Percentiles rank a stretch among this genome's conserved stretches.
phyloP scores from a whole-genome alignment of 2,329 filamentous ascomycete genomes.

The Fusarium newnesense region DNA sequence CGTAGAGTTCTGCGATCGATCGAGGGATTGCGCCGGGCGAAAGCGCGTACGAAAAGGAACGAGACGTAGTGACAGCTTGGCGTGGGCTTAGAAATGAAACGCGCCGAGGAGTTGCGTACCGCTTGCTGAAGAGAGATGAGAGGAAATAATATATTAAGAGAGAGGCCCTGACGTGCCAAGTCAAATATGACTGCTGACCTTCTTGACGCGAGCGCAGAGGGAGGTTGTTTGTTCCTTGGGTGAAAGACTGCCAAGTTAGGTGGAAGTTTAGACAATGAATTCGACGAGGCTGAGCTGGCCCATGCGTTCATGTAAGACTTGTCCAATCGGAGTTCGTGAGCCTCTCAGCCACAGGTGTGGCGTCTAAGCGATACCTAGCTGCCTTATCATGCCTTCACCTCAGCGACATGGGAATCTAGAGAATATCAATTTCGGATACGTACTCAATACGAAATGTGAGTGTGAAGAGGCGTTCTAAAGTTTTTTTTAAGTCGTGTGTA shows the following conservation, averaged over 20 bases:
- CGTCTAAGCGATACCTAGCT: neutral
- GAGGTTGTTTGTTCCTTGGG: slow-evolving; percentile 1
- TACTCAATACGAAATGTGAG: neutral
- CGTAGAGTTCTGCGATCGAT: slow-evolving; percentile 14
- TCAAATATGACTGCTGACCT: slow-evolving; percentile 35
- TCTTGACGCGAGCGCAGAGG: slow-evolving; percentile 33
- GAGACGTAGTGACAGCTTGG: slow-evolving; percentile 8
- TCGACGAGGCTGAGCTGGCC: slow-evolving; percentile 41
- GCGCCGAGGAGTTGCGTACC: slow-evolving; percentile 14
- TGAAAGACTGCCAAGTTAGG: slow-evolving; percentile 28
- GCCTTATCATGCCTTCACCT: neutral
- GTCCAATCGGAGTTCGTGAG: slow-evolving; percentile 26
- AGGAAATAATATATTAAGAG: slow-evolving; percentile 4
- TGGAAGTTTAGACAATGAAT: slow-evolving; percentile 28
- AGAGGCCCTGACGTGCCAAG: slow-evolving; percentile 28
- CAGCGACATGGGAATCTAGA: neutral
- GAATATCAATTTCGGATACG: neutral
- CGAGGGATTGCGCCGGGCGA: neutral
- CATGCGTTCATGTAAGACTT: slow-evolving; percentile 11
- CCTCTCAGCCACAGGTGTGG: slow-evolving; percentile 12
- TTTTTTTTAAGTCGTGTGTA: neutral
- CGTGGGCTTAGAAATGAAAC: neutral
- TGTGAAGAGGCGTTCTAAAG: neutral
- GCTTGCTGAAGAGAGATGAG: slow-evolving; percentile 1
- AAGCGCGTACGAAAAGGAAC: slow-evolving; percentile 15